Base-by-base conservation (phyloP, 2,329 filamentous ascomycete species). In the Lachnellula hyalina region DNA sequence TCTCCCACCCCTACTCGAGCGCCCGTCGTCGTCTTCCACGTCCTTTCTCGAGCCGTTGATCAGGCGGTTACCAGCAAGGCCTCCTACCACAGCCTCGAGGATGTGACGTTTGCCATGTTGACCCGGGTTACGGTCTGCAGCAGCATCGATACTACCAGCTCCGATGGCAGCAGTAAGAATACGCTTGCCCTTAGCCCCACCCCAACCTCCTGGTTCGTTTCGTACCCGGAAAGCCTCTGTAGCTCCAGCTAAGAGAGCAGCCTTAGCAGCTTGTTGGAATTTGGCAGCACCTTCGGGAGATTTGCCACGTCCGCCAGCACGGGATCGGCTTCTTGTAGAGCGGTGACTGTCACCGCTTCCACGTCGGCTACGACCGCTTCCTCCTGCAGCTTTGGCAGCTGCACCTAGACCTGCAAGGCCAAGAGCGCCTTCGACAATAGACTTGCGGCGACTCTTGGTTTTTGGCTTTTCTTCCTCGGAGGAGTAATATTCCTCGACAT, bases 171-270 rank as follows among this genome's bases (percentile, higher is more conserved):
- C 92, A 21, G 93, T 96, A 48, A 96, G 81, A 57, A 97, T 83
- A 51, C 93, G 90, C 76, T 91, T 94, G 62, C 91, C 90, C 74
- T 96, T 96, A 60, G 89, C 87, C 38, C 92, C 93, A 60, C 86
- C 87, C 91, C 92, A 96, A 44, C 86, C 83, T 52, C 93, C 93
- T 2, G 90, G 88, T 59, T 94, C 88, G 66, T 93, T 96, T 69
- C 92, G 86, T 54, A 91, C 86, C 58, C 90, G 87, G 78, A 96
- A 96, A 42, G 93, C 93, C 72, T 96, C 92, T 52, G 91, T 88
- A 41, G 92, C 93, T 65, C 91, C 93, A 32, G 93, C 92, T 47
- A 96, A 82, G 40, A 96, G 78, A 19, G 92, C 94, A 35, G 93
- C 92, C 76, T 94, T 93, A 69, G 92, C 90, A 35, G 91, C 91